phyloP scores from a whole-genome alignment of 2,329 filamentous ascomycete species.

The Calonectria pseudoturangicola region DNA sequence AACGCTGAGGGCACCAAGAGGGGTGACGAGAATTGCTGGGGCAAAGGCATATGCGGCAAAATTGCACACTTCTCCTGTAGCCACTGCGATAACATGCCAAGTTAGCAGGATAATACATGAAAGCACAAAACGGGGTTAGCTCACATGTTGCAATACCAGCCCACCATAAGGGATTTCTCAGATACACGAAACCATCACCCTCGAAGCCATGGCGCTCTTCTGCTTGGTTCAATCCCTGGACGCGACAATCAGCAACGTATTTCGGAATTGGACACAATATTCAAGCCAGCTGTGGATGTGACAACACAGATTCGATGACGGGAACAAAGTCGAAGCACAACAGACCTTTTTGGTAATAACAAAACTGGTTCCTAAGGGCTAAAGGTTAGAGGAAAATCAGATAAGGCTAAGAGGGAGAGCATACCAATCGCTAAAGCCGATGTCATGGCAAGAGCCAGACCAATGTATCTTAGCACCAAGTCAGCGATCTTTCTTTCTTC shows the following conservation, averaged over 20 bases:
- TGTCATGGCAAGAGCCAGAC: constrained; percentile 83
- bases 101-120: constrained; percentile 45
- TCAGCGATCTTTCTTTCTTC: constrained; percentile 42
- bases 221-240: constrained; percentile 89
- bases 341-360: constrained; percentile 98
- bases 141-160: constrained; percentile 91
- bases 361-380: constrained; percentile 87
- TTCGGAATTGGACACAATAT: background rate
- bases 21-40: constrained; percentile 98
- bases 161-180: constrained; percentile 98
- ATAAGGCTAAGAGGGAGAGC: constrained; percentile 51
- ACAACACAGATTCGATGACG: background rate
- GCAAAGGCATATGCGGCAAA: constrained; percentile 99
- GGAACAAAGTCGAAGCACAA: constrained; percentile 22
- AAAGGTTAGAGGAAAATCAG: constrained; percentile 46
- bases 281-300: background rate
- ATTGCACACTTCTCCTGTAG: constrained; percentile 94
- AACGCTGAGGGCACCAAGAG: constrained; percentile 93
- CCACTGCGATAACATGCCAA: constrained; percentile 75
- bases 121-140: constrained; percentile 54
- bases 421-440: constrained; percentile 86
- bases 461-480: constrained; percentile 78
- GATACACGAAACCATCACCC: constrained; percentile 95
- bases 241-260: constrained; percentile 39
- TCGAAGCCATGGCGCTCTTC: constrained; percentile 96